Evolutionary conservation across 768 basidiomycete genomes (phyloP), one percentile per base, ranked within the genome.

Genomic region (Pleurotus platypus): DNA sequence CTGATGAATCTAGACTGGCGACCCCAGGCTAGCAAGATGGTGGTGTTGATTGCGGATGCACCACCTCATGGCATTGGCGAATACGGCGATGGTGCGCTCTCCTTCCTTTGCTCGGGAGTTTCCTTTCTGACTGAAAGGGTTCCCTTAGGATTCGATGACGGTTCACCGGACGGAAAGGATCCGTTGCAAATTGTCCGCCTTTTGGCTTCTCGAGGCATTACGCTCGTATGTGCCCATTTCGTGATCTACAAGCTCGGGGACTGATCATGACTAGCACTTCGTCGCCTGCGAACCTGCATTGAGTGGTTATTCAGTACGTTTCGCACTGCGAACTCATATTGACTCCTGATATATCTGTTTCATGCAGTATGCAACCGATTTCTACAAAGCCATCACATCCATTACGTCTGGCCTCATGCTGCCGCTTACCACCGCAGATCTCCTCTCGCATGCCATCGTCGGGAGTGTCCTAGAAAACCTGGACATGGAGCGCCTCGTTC

Each of bases 231-330:
- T 72, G 18, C 47, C 24, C 50, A 22, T 46, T 58, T 27, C 56
- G 45, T 26, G 47, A 4, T 16, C 12, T 47, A 20, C 16, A 5
- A 49, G 35, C 59, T n/a, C 38, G 58, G 20, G 22, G 53, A 61
- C 20, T 51, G 39, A 57, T 40, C 55, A 30, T 58, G 16, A 6
- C 5, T 69, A 97, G 94, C 98, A 98, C 75, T 94, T 97, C 69
- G 96, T 98, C n/a, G 96, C 96, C 26, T 98, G 96, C 74, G 96
- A 98, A 71, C 95, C 96, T 57, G 94, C 93, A 4, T 78, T 96
- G 58, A 94, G 92, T 61, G 92, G 93, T 45, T 96, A 96, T 67
- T 90, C 89, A 57, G 91, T 92, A 64, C 66, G 87, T 68, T 26
- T 57, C 30, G 39, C 27, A 61, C 45, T n/a, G 18, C 2, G 22